A percentile compares a stretch with the other conserved stretches of the same genome.
These are phyloP conservation scores for Hippophae gyantsensis DNA, from an alignment of 306 rosid genomes.

Conservation along the genomic window DNA sequence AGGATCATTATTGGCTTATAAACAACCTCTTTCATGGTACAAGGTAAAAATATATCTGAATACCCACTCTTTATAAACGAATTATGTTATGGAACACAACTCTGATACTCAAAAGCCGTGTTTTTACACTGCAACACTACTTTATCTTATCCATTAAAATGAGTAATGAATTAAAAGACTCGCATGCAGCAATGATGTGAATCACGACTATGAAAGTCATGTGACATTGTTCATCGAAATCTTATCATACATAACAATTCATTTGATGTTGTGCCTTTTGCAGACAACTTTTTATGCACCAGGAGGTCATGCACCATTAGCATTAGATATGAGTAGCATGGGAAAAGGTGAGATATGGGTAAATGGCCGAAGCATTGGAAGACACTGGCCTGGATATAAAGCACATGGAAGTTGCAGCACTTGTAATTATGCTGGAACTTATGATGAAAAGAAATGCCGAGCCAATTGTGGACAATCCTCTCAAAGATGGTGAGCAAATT, in stretches of 20 bases:
- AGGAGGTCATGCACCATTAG: conserved; percentile 60
- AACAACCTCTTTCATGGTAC: conserved; percentile 88
- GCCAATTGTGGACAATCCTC: conserved; percentile 70
- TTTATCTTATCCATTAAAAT: too few species aligned
- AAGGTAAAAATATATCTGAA: conserved; percentile 42
- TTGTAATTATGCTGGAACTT: conserved; percentile 74
- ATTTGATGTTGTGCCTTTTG: conserved; percentile 14
- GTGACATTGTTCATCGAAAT: background rate
- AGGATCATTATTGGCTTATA: conserved; percentile 51
- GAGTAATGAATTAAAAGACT: too few species aligned
- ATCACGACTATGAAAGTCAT: too few species aligned
- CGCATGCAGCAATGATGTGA: too few species aligned
- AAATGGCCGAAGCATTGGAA: conserved; percentile 85
- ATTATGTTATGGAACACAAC: too few species aligned
- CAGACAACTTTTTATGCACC: conserved; percentile 72
- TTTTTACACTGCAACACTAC: too few species aligned
- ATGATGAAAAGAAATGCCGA: conserved; percentile 51
- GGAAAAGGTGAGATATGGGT: conserved; percentile 93
- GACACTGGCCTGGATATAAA: conserved; percentile 75
- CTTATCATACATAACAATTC: conserved; percentile 2
- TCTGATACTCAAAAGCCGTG: too few species aligned
- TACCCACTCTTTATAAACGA: background rate
- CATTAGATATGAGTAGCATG: conserved; percentile 91
- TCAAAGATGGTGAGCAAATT: conserved; percentile 74
- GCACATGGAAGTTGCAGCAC: conserved; percentile 55